Base-by-base conservation (phyloP, 768 basidiomycete genomes). In the Lactifluus hygrophoroides region DNA sequence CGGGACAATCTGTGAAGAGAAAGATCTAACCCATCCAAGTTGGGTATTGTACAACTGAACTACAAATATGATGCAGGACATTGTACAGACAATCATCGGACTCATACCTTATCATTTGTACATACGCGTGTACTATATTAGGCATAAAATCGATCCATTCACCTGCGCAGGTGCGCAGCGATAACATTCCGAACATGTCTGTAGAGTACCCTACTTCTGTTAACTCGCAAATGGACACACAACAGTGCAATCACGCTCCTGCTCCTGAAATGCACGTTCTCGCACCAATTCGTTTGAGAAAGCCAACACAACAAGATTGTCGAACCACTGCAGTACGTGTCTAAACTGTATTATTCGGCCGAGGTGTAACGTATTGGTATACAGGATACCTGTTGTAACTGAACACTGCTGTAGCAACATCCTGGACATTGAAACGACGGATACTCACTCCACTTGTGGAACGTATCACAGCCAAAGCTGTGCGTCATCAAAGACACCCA, bases 401-500 rank as follows among this genome's bases (percentile, higher is more conserved):
- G 5, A 43, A 21, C 19, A 43, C 42, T 44, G 28, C 16, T 32
- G 14, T 23, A 23, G 6, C 4, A 42, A 23, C 38, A 21, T 30
- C 17, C 47, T 11, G 16, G 11, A 30, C 40, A 10, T n/a, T 19
- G 16, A 14, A n/a, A 25, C 13, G 21, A 25, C 19, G 19, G 34
- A 30, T 28, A 35, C 25, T 37, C 5, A 51, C 34, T 3, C 28
- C 19, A 17, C 23, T 4, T 34, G 17, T 17, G 27, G 40, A 43
- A 34, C 27, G 28, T 16, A 35, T 55, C 58, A 60, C 35, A 60
- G 35, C 21, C 35, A 35, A 30, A 45, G 40, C 10, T 45, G 42
- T 42, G 27, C 27, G 27, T 51, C 54, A 23, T 54, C 54, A 11
- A 56, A 55, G 35, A 42, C 25, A 4, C 47, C 56, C 23, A 62